Percentiles rank a stretch among this genome's conserved stretches.
These are phyloP conservation scores for Exophiala sp. DNA, from an alignment of 2,329 filamentous ascomycete species.

Conservation along the genomic window DNA sequence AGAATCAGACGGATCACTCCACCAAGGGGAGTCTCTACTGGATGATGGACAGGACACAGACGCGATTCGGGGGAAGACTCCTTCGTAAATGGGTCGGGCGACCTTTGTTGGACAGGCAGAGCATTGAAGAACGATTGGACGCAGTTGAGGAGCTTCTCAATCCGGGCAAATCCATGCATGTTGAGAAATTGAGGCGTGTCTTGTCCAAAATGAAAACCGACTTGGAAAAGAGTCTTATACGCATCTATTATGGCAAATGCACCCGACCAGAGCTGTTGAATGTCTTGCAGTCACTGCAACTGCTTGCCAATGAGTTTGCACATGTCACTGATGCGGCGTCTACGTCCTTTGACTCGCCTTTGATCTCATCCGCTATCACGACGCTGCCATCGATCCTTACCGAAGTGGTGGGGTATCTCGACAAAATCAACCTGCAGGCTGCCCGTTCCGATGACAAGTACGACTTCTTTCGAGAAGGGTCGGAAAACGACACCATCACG, in stretches of 20 bases:
- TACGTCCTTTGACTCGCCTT: conserved; percentile 63
- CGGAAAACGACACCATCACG: conserved; percentile 83
- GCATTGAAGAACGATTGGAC: conserved; percentile 69
- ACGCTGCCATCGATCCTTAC: conserved; percentile 70
- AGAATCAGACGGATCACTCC: conserved; percentile 82
- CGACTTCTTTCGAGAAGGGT: conserved; percentile 77
- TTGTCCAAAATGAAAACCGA: conserved; percentile 69
- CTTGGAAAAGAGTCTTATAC: conserved; percentile 84
- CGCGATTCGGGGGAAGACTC: conserved; percentile 78
- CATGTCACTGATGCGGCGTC: conserved; percentile 59
- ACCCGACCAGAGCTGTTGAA: conserved; percentile 79
- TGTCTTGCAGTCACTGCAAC: conserved; percentile 78
- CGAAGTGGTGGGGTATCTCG: conserved; percentile 67
- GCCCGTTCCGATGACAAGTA: conserved; percentile 89
- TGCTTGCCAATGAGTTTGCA: conserved; percentile 69
- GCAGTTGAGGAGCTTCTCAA: conserved; percentile 82
- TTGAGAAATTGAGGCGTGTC: conserved; percentile 68
- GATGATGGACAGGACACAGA: conserved; percentile 88
- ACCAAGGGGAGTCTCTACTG: conserved; percentile 89
- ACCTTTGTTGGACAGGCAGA: conserved; percentile 69
- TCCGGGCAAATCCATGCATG: conserved; percentile 57
- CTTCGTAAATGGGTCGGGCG: conserved; percentile 93
- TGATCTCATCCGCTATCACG: conserved; percentile 66
- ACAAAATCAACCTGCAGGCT: conserved; percentile 77
- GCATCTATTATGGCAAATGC: conserved; percentile 97